phyloP scores from a whole-genome alignment of 495 filamentous ascomycete species.

The Acidomyces sp. region DNA sequence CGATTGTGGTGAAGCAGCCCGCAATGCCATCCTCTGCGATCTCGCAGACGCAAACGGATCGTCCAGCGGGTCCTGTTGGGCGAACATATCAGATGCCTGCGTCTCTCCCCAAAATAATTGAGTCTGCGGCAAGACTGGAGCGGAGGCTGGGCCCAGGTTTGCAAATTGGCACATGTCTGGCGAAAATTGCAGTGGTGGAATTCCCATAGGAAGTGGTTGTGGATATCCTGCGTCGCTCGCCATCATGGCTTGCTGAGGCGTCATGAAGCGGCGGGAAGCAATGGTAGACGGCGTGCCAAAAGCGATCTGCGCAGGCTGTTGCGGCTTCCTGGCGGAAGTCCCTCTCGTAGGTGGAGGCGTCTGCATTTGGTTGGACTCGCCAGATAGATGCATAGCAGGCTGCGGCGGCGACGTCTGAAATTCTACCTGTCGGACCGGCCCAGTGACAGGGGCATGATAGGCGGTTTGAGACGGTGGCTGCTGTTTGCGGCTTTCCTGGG shows the following conservation, averaged over 20 bases:
- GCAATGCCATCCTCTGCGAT: conserved; percentile 15
- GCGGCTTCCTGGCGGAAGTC: conserved; percentile 30
- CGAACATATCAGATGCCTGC: conserved; percentile 5
- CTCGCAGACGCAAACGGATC: conserved; percentile 27
- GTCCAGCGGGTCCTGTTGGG: conserved; percentile 11
- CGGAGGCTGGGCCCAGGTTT: conserved; percentile 55
- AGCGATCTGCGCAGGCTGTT: conserved; percentile 25
- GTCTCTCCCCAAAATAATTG: conserved; percentile 66
- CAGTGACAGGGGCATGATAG: conserved; percentile 24
- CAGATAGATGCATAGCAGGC: conserved; percentile 19
- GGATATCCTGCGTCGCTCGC: conserved; percentile 25
- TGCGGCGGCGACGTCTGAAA: conserved; percentile 1
- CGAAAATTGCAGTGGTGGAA: conserved; percentile 45
- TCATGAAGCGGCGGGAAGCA: conserved; percentile 31
- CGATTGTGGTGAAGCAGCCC: background rate
- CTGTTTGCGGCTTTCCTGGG: conserved; percentile 5
- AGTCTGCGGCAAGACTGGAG: conserved; percentile 51
- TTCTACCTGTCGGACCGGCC: conserved; percentile 1
- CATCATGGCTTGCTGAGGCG: conserved; percentile 34
- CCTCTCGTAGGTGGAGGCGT: conserved; percentile 54
- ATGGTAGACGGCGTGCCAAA: conserved; percentile 28
- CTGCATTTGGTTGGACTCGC: conserved; percentile 43
- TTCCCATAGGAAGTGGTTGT: conserved; percentile 30
- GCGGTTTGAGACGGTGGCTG: conserved; percentile 37
- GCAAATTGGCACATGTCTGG: conserved; percentile 58